Conservation (phyloP, 176 grass and related monocot genomes). For the barley (Hordeum vulgare) region MorexV3_pseudomolecules_assembly NC_058522.1:53672925-53673424, state of each 20-base stretch:
- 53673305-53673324: conserved; percentile 73
- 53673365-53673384: conserved; percentile 45
- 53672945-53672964: conserved; percentile 21
- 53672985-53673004: conserved; percentile 49
- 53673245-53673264: conserved; percentile 69
- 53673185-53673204: conserved; percentile 78
- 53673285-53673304: conserved; percentile 65
- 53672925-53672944: conserved; percentile 37
- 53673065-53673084: conserved; percentile 77
- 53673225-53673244: conserved; percentile 68
- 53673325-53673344: conserved; percentile 52
- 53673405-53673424: neutral
- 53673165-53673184: conserved; percentile 70
- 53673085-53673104: conserved; percentile 75
- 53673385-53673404: conserved; percentile 2
- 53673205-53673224: conserved; percentile 67
- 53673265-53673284: conserved; percentile 70
- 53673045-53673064: conserved; percentile 14
- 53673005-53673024: conserved; percentile 54
- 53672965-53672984: conserved; percentile 24
- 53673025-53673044: conserved; percentile 17
- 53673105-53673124: conserved; percentile 59
- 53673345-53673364: conserved; percentile 55
- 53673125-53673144: conserved; percentile 67
- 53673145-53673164: conserved; percentile 51